Conservation (phyloP, 352 stramenopile species). For the Globisporangium yorkense region DNA sequence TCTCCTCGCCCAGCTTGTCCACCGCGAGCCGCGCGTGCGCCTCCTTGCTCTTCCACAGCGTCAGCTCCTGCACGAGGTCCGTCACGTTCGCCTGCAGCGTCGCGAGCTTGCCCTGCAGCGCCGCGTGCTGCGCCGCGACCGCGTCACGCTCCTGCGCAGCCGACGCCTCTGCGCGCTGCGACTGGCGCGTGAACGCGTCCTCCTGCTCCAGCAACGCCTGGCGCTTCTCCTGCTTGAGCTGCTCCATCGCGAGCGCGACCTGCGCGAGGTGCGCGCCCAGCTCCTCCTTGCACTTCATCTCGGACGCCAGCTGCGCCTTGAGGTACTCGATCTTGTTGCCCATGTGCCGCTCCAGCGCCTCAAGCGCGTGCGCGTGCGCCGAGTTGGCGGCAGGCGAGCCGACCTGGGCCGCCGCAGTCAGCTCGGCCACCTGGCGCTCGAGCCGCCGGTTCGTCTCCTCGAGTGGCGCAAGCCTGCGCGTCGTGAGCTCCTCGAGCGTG, state of each 20-base stretch:
- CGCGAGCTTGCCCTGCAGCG: conserved; percentile 50
- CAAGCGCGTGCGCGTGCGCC: conserved; percentile 19
- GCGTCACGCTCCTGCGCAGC: conserved; percentile 57
- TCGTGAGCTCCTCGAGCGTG: conserved; percentile 43
- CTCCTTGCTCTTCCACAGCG: conserved; percentile 59
- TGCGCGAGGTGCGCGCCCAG: conserved; percentile 58
- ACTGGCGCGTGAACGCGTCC: conserved; percentile 47
- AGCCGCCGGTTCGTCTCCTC: conserved; percentile 67
- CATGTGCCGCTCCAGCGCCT: conserved; percentile 65
- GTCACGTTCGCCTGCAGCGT: conserved; percentile 71
- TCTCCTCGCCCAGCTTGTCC: conserved; percentile 74
- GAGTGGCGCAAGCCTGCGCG: conserved; percentile 36
- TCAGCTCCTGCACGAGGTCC: conserved; percentile 69
- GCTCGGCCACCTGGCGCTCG: conserved; percentile 41
- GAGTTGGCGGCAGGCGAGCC: neutral
- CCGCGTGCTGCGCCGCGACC: conserved; percentile 30
- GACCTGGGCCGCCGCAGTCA: conserved; percentile 9
- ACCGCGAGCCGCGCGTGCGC: conserved; percentile 55
- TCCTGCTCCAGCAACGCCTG: conserved; percentile 45
- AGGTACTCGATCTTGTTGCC: conserved; percentile 82
- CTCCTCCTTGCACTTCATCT: conserved; percentile 86
- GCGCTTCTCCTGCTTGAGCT: conserved; percentile 59
- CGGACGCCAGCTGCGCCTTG: conserved; percentile 72
- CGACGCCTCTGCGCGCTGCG: conserved; percentile 34
- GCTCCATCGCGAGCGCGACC: conserved; percentile 58